Evolutionary conservation across 805 yeast genomes (phyloP).

Genomic region (Zygosaccharomyces rouxii): DNA sequence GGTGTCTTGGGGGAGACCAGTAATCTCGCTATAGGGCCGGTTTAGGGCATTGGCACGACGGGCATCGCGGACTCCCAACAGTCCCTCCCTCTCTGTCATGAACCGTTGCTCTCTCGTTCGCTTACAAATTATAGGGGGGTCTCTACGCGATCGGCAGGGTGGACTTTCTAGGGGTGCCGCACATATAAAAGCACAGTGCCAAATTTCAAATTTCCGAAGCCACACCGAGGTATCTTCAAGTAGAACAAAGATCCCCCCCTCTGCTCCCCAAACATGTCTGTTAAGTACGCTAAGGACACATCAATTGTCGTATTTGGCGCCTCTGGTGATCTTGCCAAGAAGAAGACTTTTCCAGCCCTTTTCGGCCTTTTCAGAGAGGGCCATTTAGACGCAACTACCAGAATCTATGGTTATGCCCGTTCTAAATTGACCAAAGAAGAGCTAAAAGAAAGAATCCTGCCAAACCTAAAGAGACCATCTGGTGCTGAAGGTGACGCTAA

Average conservation of each 20-base stretch:
- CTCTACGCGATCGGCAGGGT: conserved; percentile 6
- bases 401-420: conserved; percentile 90
- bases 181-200: conserved; percentile 3
- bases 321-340: conserved; percentile 91
- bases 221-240: not conserved
- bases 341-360: conserved; percentile 87
- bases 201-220: not conserved
- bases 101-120: not conserved
- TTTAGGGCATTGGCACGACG: not conserved
- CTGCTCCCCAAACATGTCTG: conserved; percentile 15
- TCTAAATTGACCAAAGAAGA: conserved; percentile 66
- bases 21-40: not conserved
- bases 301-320: conserved; percentile 87
- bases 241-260: not conserved
- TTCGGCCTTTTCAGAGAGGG: conserved; percentile 77
- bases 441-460: conserved; percentile 60
- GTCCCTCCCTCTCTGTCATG: not conserved
- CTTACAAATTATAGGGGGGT: conserved; percentile 7
- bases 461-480: conserved; percentile 54
- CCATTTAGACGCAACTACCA: conserved; percentile 60
- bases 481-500: conserved; percentile 40
- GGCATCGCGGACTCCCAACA: not conserved
- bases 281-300: conserved; percentile 57
- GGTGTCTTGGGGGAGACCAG: not conserved
- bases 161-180: conserved; percentile 3